Percentiles rank a stretch among this genome's conserved stretches.
Evolutionary conservation across 2,329 filamentous ascomycete genomes (phyloP).

Genomic region (Corynespora cassiicola): DNA sequence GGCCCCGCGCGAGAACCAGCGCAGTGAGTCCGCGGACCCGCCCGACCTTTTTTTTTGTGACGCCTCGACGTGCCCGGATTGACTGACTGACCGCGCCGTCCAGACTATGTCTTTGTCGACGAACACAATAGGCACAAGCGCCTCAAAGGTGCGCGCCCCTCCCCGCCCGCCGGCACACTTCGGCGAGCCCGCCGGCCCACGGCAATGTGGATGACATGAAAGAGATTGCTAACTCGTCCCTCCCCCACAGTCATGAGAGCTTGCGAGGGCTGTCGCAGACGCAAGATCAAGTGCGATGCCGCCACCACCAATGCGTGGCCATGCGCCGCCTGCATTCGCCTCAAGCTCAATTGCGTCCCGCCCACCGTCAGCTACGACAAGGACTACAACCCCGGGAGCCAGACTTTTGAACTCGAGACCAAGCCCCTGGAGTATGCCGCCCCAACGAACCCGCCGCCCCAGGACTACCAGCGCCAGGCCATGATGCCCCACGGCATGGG

Average conservation of each 20-base stretch:
- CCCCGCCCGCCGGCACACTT: not conserved
- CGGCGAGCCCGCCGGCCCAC: too few species aligned
- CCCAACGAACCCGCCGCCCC: slow-evolving; percentile 45
- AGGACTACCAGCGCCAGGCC: slow-evolving; percentile 47
- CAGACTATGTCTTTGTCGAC: slow-evolving; percentile 98
- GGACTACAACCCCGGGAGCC: slow-evolving; percentile 50
- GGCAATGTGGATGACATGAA: not conserved
- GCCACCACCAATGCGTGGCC: slow-evolving; percentile 98
- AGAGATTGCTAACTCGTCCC: slow-evolving; percentile 39
- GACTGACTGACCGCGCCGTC: slow-evolving; percentile 24
- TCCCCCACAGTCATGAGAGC: slow-evolving; percentile 88
- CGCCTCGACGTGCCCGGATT: slow-evolving; percentile 4
- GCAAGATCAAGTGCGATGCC: slow-evolving; percentile 98
- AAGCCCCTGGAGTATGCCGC: slow-evolving; percentile 47
- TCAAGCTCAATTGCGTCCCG: slow-evolving; percentile 92
- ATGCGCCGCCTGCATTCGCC: slow-evolving; percentile 87
- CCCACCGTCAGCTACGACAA: slow-evolving; percentile 82
- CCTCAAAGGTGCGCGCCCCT: slow-evolving; percentile 74
- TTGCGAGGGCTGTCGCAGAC: slow-evolving; percentile 90
- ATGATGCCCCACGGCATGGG: slow-evolving; percentile 38
- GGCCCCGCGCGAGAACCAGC: slow-evolving; percentile 77
- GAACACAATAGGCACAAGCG: slow-evolving; percentile 98
- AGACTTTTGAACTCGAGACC: slow-evolving; percentile 50
- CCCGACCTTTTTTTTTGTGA: slow-evolving; percentile 6
- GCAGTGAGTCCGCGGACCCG: slow-evolving; percentile 71